Percentiles rank a stretch among this genome's conserved stretches.
phyloP scores from a whole-genome alignment of 1,284 basidiomycete species.

The Limonomyces culmigenus region DNA sequence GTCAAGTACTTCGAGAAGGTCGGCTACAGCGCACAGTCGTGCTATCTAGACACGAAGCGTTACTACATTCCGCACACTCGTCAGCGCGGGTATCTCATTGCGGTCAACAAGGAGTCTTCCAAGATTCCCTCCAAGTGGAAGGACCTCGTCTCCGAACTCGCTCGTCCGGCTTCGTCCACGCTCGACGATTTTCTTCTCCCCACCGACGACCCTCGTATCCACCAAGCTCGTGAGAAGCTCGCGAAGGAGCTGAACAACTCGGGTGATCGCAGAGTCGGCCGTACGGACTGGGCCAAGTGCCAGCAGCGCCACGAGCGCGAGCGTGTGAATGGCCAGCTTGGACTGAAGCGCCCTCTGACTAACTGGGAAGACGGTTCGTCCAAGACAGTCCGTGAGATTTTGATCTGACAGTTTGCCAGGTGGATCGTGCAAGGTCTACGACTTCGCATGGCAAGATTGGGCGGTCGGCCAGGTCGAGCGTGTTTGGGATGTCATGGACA shows the following conservation, averaged over 20 bases:
- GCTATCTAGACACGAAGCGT: conserved; percentile 79
- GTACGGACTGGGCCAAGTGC: conserved; percentile 85
- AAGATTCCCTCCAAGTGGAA: conserved; percentile 60
- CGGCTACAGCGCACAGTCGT: conserved; percentile 60
- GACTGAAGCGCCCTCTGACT: conserved; percentile 75
- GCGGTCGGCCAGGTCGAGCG: conserved; percentile 80
- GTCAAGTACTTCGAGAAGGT: conserved; percentile 60
- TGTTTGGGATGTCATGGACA: conserved; percentile 91
- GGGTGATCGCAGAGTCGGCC: conserved; percentile 44
- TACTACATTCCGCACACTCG: conserved; percentile 94
- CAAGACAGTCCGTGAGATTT: neutral
- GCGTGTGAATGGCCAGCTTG: conserved; percentile 70
- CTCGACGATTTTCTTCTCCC: conserved; percentile 86
- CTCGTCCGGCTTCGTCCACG: conserved; percentile 77
- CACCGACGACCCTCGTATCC: conserved; percentile 81
- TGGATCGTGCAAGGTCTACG: conserved; percentile 74
- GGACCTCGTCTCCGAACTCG: conserved; percentile 45
- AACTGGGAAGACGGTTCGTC: conserved; percentile 79
- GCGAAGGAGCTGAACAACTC: conserved; percentile 46
- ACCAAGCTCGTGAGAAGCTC: conserved; percentile 74
- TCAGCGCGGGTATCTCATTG: conserved; percentile 77
- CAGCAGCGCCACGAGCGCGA: conserved; percentile 85
- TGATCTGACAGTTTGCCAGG: conserved; percentile 21
- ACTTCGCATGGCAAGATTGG: conserved; percentile 94
- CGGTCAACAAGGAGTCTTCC: conserved; percentile 45